A percentile compares a stretch with the other conserved stretches of the same genome.
Evolutionary conservation across 116 monocot species (phyloP).

Genomic region (Zostera marina): DNA sequence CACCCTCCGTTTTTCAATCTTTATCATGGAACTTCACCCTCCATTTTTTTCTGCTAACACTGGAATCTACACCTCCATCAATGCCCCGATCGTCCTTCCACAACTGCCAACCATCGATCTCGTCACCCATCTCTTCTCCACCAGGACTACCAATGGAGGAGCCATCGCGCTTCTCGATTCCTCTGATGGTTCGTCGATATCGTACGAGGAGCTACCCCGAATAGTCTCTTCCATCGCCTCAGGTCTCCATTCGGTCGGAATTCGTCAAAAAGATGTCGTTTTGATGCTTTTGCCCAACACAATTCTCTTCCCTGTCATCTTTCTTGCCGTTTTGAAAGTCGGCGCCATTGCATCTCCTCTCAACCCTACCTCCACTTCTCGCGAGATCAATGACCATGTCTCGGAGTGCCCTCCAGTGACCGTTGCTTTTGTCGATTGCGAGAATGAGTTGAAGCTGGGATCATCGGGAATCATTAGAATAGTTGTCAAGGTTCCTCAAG

Average conservation of each 20-base stretch:
- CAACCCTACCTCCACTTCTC: constrained; percentile 27
- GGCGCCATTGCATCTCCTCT: constrained; percentile 38
- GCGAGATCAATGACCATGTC: constrained; percentile 34
- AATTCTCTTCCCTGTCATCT: constrained; percentile 35
- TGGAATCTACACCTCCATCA: constrained; percentile 53
- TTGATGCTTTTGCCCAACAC: constrained; percentile 42
- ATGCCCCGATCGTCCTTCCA: constrained; percentile 22
- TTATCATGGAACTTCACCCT: neutral
- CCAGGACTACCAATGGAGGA: constrained; percentile 13
- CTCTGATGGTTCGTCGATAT: constrained; percentile 27
- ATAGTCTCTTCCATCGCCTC: constrained; percentile 30
- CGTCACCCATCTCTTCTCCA: constrained; percentile 42
- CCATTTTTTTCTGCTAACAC: constrained; percentile 7
- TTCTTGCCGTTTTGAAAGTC: constrained; percentile 28
- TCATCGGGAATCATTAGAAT: constrained; percentile 14
- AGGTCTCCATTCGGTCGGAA: constrained; percentile 22
- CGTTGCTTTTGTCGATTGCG: neutral
- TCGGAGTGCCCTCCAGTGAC: neutral
- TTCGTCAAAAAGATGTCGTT: constrained; percentile 23
- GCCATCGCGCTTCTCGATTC: constrained; percentile 38
- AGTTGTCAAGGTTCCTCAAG: constrained; percentile 28
- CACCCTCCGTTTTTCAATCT: too few relatives aligned
- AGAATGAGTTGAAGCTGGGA: constrained; percentile 7
- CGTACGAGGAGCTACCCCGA: constrained; percentile 17
- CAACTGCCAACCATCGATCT: constrained; percentile 24